Conservation (phyloP, 495 filamentous ascomycete species). For the Tricharina praecox region DNA sequence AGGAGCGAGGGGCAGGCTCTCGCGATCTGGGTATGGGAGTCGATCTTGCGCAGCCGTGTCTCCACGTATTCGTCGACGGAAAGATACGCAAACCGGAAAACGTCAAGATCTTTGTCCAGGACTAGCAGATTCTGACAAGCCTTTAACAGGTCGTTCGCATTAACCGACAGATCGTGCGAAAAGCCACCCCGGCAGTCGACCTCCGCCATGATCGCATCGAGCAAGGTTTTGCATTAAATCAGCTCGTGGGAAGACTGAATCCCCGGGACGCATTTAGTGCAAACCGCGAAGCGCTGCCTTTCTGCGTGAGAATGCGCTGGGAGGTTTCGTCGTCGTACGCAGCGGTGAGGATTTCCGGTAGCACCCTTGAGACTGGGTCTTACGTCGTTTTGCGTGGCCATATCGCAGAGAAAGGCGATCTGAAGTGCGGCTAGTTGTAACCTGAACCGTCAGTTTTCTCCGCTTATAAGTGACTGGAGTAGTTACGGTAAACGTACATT, state of each 20-base stretch:
- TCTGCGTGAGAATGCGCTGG: neutral
- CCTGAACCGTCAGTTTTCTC: too few relatives aligned
- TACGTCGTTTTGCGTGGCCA: neutral
- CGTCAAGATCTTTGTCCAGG: constrained; percentile 9
- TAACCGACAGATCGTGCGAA: neutral
- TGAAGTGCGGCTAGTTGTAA: constrained; percentile 2
- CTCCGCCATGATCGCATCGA: constrained; percentile 1
- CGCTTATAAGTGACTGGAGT: too few relatives aligned
- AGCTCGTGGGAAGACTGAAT: neutral
- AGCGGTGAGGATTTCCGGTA: neutral
- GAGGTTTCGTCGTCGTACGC: neutral
- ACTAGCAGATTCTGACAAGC: constrained; percentile 19
- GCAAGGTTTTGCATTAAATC: neutral
- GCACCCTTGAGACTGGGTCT: neutral
- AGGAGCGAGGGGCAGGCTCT: neutral
- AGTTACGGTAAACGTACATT: neutral
- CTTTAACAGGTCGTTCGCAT: neutral
- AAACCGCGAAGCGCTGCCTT: neutral
- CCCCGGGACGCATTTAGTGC: neutral
- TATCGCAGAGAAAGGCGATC: constrained; percentile 3
- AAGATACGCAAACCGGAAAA: constrained; percentile 26
- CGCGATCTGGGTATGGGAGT: neutral
- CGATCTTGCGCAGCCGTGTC: neutral
- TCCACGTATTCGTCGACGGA: constrained; percentile 22
- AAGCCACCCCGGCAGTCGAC: neutral